Evolutionary conservation across 495 filamentous ascomycete genomes (phyloP).

Genomic region (Achaetomiella virescens): DNA sequence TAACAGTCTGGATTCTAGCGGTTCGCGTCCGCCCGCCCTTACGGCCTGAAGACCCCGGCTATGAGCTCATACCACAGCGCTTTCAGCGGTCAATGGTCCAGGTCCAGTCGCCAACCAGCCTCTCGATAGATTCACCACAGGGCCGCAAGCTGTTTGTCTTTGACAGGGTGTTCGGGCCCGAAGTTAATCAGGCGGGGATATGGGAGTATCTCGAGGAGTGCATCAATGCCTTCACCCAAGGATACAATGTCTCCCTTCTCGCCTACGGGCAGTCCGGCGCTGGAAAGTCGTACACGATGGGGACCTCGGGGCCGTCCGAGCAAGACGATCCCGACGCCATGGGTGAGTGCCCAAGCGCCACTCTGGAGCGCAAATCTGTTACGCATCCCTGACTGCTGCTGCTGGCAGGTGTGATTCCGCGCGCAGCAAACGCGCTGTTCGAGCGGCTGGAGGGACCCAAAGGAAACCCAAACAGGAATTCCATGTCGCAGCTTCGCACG

Average conservation of each 20-base stretch:
- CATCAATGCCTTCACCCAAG: constrained; percentile 83
- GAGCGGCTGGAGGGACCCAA: constrained; percentile 69
- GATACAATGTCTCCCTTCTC: constrained; percentile 97
- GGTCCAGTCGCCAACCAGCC: constrained; percentile 72
- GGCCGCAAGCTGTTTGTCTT: constrained; percentile 94
- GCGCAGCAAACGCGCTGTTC: constrained; percentile 81
- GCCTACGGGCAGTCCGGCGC: constrained; percentile 99
- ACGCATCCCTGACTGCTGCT: constrained; percentile 2
- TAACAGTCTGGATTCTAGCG: constrained; percentile 46
- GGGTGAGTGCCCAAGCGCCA: constrained; percentile 55
- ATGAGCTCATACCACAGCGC: constrained; percentile 88
- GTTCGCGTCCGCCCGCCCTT: constrained; percentile 92
- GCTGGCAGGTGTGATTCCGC: constrained; percentile 76
- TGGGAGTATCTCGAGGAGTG: constrained; percentile 95
- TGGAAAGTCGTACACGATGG: constrained; percentile 99
- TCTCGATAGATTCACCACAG: constrained; percentile 84
- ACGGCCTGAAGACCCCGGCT: constrained; percentile 78
- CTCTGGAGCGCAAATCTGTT: constrained; percentile 2
- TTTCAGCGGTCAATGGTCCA: constrained; percentile 93
- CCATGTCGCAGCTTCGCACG: constrained; percentile 71
- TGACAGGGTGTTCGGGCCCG: constrained; percentile 85
- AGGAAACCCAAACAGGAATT: constrained; percentile 49
- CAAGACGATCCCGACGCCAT: constrained; percentile 67
- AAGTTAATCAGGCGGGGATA: constrained; percentile 78
- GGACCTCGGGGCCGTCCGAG: constrained; percentile 81